These are phyloP conservation scores for Emmonsiellopsis sp. DNA, from an alignment of 2,329 filamentous ascomycete genomes.

Conservation along the genomic window DNA sequence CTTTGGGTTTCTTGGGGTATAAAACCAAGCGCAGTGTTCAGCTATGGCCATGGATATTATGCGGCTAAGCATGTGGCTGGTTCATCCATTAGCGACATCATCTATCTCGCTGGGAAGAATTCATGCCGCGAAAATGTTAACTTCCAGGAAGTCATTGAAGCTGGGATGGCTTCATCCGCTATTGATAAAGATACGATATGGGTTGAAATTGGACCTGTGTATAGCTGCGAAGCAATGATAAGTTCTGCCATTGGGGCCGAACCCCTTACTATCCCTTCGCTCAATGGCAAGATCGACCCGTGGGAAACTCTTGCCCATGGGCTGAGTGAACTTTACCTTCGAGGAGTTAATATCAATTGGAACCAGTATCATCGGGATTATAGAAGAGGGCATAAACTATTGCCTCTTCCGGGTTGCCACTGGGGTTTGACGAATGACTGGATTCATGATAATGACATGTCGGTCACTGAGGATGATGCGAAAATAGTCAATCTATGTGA, in stretches of 20 bases:
- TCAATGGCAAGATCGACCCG: slow-evolving; percentile 52
- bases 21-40: slow-evolving; percentile 17
- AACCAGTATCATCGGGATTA: slow-evolving; percentile 59
- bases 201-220: slow-evolving; percentile 67
- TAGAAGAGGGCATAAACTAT: slow-evolving; percentile 46
- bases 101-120: slow-evolving; percentile 60
- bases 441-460: slow-evolving; percentile 29
- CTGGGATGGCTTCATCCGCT: slow-evolving; percentile 47
- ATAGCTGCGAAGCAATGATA: slow-evolving; percentile 59
- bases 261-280: slow-evolving; percentile 48
- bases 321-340: slow-evolving; percentile 50
- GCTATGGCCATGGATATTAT: slow-evolving; percentile 32
- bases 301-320: slow-evolving; percentile 55
- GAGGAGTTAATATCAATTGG: slow-evolving; percentile 58
- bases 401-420: slow-evolving; percentile 58
- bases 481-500: too few species aligned
- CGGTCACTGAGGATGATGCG: too few species aligned
- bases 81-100: slow-evolving; percentile 23
- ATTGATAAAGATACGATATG: slow-evolving; percentile 59
- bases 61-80: slow-evolving; percentile 27
- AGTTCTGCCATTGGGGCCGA: slow-evolving; percentile 51
- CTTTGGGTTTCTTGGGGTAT: slow-evolving; percentile 24
- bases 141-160: slow-evolving; percentile 54
- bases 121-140: slow-evolving; percentile 61
- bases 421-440: slow-evolving; percentile 66